Base-by-base conservation (phyloP, 129 eudicot genomes). In the Silybum marianum region DNA sequence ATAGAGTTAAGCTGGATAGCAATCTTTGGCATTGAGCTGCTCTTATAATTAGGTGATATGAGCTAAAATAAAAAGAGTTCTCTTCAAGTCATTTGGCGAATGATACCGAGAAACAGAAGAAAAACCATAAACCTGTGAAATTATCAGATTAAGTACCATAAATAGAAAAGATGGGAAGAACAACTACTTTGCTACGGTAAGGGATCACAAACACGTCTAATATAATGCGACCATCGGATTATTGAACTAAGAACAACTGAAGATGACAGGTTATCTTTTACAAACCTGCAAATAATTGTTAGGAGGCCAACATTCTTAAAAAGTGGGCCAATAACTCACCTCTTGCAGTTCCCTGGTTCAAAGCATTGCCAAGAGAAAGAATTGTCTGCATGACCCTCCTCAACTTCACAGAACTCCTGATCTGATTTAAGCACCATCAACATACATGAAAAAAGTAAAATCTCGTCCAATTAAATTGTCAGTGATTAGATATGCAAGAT, bases 321-420 rank as follows among this genome's bases (percentile, higher is more conserved):
- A 67, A 83, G 67, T 21, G 36, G 67, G 40, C 39, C 21, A 46
- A 74, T 75, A 76, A 87, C 91, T 76, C 23, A 95, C 98, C 98
- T 84, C 98, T 84, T 26, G 97, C 84, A 54, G 99, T 95, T 80
- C 99, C 99, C 86, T 95, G 99, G 87, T 95, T 95, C 86, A 95
- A 84, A 74, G 99, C 99, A 91, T 95, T 95, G 73, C 99, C 99
- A 65, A 95, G 84, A 65, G 98, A 92, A 38, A 95, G 98, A 81
- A 92, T 88, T 80, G 99, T 95, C 78, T 92, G 99, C 99, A 95
- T 92, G 66, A 95, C 85, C 84, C 93, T 88, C 78, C 92, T 89
- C 83, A 95, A 83, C 79, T 95, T 92, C 65, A 84, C 83, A 44
- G 99, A 95, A 88, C 89, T 85, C 78, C 93, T 88, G 85, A 95